These are phyloP conservation scores for Elsinoe batatas DNA, from an alignment of 2,329 filamentous ascomycete species.

Conservation along the genomic window DNA sequence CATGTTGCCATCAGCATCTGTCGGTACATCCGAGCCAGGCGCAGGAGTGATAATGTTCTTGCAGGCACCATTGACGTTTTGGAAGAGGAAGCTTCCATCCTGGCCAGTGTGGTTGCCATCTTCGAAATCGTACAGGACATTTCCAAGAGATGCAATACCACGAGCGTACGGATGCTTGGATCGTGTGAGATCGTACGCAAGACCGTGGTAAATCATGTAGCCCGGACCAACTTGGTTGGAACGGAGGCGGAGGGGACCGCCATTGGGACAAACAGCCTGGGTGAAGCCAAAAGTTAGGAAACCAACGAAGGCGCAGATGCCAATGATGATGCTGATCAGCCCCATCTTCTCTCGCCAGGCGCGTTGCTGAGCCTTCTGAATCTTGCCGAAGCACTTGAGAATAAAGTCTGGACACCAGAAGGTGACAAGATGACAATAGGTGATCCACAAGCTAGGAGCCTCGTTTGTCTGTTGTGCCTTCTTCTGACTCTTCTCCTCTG, in stretches of 20 bases:
- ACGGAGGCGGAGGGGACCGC: constrained; percentile 58
- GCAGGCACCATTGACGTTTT: constrained; percentile 95
- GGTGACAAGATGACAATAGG: constrained; percentile 87
- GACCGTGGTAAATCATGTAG: constrained; percentile 95
- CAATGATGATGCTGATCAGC: constrained; percentile 81
- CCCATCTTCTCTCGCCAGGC: constrained; percentile 99
- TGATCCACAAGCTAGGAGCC: constrained; percentile 84
- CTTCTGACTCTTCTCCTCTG: constrained; percentile 47
- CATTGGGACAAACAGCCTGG: constrained; percentile 67
- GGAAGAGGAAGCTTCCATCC: constrained; percentile 94
- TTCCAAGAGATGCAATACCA: constrained; percentile 64
- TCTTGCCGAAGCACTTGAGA: constrained; percentile 75
- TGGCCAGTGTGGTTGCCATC: constrained; percentile 66
- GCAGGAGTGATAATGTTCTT: constrained; percentile 76
- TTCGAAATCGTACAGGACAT: constrained; percentile 79
- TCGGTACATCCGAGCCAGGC: constrained; percentile 65
- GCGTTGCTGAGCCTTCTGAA: constrained; percentile 72
- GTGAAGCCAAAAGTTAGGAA: constrained; percentile 97
- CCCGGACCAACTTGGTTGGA: constrained; percentile 71
- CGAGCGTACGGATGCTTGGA: constrained; percentile 72
- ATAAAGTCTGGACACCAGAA: constrained; percentile 89
- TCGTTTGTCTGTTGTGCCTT: constrained; percentile 55
- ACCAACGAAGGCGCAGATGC: constrained; percentile 81
- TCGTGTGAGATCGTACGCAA: constrained; percentile 69
- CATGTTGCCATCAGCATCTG: constrained; percentile 60